These are phyloP conservation scores for Podaxis sp. DNA, from an alignment of 768 basidiomycete genomes.

Conservation along the genomic window DNA sequence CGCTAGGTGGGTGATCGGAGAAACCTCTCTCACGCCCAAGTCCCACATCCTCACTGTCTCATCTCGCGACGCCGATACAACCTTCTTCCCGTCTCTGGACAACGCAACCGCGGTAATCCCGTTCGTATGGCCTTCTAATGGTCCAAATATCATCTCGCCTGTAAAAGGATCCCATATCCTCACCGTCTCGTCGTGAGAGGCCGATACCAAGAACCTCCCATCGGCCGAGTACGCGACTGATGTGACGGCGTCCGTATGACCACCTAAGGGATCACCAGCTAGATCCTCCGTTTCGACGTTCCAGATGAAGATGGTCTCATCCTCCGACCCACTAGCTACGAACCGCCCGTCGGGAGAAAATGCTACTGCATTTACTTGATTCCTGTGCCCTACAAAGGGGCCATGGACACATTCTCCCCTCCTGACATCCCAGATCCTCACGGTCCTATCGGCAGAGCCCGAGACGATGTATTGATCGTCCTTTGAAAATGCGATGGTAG, in stretches of 20 bases:
- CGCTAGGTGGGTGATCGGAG: not conserved
- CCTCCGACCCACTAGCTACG: constrained; percentile 23
- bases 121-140: constrained; percentile 14
- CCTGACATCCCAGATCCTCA: constrained; percentile 24
- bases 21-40: constrained; percentile 12
- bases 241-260: constrained; percentile 20
- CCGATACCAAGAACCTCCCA: constrained; percentile 21
- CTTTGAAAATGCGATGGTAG: constrained; percentile 22
- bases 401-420: not conserved
- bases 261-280: constrained; percentile 17
- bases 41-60: constrained; percentile 23
- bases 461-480: constrained; percentile 26
- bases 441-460: constrained; percentile 20
- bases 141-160: constrained; percentile 12
- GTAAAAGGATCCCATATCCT: constrained; percentile 25
- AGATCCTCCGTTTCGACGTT: constrained; percentile 14
- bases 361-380: constrained; percentile 21
- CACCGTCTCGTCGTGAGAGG: constrained; percentile 24
- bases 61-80: constrained; percentile 21
- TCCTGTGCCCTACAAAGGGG: constrained; percentile 20
- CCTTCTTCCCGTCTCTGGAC: constrained; percentile 21
- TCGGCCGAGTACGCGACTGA: constrained; percentile 22
- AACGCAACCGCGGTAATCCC: constrained; percentile 22
- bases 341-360: constrained; percentile 19
- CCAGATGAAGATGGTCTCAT: constrained; percentile 23